Evolutionary conservation across 257 asterid species (phyloP).

Genomic region (Gentiana dahurica): DNA sequence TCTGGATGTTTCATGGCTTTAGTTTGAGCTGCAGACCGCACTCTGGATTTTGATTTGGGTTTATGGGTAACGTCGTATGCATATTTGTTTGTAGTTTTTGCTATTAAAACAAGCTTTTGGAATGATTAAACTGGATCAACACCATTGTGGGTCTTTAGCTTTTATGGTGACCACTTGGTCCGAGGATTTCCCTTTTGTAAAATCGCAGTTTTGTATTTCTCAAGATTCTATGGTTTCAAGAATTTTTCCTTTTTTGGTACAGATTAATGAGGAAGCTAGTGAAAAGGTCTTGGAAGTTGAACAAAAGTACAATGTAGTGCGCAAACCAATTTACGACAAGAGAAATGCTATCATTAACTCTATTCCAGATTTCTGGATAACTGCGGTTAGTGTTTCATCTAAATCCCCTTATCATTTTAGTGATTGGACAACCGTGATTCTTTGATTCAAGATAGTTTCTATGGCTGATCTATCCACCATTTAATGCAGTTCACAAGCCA

Average conservation of each 20-base stretch:
- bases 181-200: no score
- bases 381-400: slow-evolving; percentile 54
- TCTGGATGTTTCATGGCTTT: no score
- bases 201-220: not conserved
- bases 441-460: no score
- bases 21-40: no score
- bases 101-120: no score
- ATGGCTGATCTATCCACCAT: not conserved
- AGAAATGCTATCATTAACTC: slow-evolving; percentile 62
- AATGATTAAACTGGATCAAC: not conserved
- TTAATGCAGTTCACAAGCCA: slow-evolving; percentile 76
- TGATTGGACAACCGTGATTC: not conserved
- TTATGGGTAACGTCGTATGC: no score
- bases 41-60: no score
- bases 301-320: slow-evolving; percentile 73
- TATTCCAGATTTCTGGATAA: slow-evolving; percentile 93
- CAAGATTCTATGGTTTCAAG: not conserved
- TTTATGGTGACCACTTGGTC: no score
- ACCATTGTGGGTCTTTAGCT: not conserved
- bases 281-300: slow-evolving; percentile 88
- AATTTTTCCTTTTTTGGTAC: slow-evolving; percentile 15
- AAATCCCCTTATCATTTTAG: not conserved
- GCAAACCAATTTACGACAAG: slow-evolving; percentile 80
- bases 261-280: slow-evolving; percentile 95
- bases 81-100: no score